Base-by-base conservation (phyloP, 495 filamentous ascomycete genomes). In the Penicillium psychrofluorescens region DNA sequence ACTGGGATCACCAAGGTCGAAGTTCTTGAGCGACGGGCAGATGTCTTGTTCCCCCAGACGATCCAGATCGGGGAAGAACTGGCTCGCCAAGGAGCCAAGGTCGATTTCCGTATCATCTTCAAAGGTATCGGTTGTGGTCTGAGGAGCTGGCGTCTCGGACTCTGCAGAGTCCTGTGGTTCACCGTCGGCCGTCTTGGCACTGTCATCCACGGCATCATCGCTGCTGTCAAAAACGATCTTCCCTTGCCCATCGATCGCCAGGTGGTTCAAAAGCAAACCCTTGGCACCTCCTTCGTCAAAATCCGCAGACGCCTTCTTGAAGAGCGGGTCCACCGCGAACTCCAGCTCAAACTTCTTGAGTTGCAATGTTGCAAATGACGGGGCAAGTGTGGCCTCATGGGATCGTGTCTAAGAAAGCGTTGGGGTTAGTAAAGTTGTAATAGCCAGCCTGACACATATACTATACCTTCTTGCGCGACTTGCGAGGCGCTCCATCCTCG, bases 221-320 rank as follows among this genome's bases (percentile, higher is more conserved):
- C 89, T 95, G 68, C 90, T 95, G 58, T 97, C 92, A 53, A 99
- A 99, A 15, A 97, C 90, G 49, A 99, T 99, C 34, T 90, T 77
- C 27, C 92, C 92, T 48, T 87, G 75, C 6, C 80, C 75, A 65
- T 99, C 92, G 46, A 99, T 97, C 41, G 89, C 81, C 11, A 99
- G 75, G 63, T 97, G 90, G 61, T 99, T 99, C 12, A 99, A 72
- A 14, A 99, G 71, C 30, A 99, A 74, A 3, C 92, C 92, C 67
- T 97, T 99, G 12, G 94, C 94, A 40, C 92, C 92, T 16, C 92
- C 92, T 68, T 99, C 92, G 56, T 99, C 92, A 56, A 97, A 97
- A 62, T 99, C 92, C 15, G 92, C 92, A 3, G 90, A 90, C 0
- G 90, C 94, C 55, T 99, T 99, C 60, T 97, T 97, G 77, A 97